phyloP scores from a whole-genome alignment of 345 rosid species.

The Excoecaria cochinchinensis region DNA sequence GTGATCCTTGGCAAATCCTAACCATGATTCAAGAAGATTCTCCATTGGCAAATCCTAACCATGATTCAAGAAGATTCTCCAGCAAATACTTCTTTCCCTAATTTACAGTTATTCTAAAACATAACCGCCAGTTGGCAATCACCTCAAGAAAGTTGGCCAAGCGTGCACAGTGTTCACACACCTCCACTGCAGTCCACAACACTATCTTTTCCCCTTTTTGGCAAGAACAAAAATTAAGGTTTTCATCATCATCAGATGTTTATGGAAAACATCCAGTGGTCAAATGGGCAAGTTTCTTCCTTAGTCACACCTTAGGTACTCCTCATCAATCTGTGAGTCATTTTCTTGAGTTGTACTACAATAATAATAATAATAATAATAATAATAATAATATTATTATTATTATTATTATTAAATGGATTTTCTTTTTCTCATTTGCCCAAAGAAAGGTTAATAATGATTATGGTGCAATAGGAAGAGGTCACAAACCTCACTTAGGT shows the following conservation, averaged over 20 bases:
- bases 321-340: too few relatives aligned
- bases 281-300: too few relatives aligned
- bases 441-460: too few relatives aligned
- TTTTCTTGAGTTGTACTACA: too few relatives aligned
- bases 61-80: neutral
- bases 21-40: neutral
- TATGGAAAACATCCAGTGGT: neutral
- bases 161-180: neutral
- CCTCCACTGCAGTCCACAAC: neutral
- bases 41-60: neutral
- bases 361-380: too few relatives aligned
- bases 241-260: neutral
- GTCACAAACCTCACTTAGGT: too few relatives aligned
- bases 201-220: neutral
- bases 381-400: too few relatives aligned
- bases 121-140: neutral
- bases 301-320: too few relatives aligned
- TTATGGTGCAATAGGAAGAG: too few relatives aligned
- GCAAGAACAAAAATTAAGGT: neutral
- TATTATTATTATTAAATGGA: too few relatives aligned
- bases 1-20: neutral
- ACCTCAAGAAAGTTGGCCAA: neutral
- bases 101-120: neutral
- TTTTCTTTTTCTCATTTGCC: too few relatives aligned
- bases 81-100: neutral